A percentile compares a stretch with the other conserved stretches of the same genome.
phyloP scores from a whole-genome alignment of 352 stramenopile genomes.

The Phytopythium kandeliae region DNA sequence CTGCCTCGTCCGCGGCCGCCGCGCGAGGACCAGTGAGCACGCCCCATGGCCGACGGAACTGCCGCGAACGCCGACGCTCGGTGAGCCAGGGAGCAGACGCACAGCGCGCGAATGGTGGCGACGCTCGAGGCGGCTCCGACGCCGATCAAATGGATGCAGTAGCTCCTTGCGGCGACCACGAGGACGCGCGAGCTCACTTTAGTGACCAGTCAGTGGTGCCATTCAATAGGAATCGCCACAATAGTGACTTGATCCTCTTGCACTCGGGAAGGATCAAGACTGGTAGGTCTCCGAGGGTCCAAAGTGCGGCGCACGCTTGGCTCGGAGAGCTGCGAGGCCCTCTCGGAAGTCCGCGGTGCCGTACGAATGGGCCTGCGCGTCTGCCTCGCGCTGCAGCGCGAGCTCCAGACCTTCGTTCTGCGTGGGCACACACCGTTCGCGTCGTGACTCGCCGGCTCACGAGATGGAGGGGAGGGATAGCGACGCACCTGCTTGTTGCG shows the following conservation, averaged over 20 bases:
- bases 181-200: background rate
- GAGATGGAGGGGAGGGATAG: too few relatives aligned
- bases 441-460: too few relatives aligned
- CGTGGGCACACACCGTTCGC: too few relatives aligned
- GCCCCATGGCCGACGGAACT: background rate
- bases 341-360: conserved; percentile 69
- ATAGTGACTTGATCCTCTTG: conserved; percentile 1
- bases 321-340: conserved; percentile 64
- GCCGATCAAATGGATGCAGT: background rate
- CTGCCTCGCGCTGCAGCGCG: conserved; percentile 66
- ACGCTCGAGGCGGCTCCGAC: background rate
- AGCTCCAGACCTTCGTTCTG: conserved; percentile 58
- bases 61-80: background rate
- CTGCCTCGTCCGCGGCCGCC: conserved; percentile 11
- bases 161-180: too few relatives aligned
- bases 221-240: too few relatives aligned
- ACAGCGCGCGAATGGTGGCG: conserved; percentile 1
- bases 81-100: background rate
- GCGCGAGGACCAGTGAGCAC: conserved; percentile 15
- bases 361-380: conserved; percentile 81
- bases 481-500: conserved; percentile 32
- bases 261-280: background rate
- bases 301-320: conserved; percentile 65
- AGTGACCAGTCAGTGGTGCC: too few relatives aligned
- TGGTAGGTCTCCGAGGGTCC: conserved; percentile 28